Percentiles rank a stretch among this genome's conserved stretches.
Conservation (phyloP, 2,329 filamentous ascomycete genomes). For the Lanzia echinophila region DNA sequence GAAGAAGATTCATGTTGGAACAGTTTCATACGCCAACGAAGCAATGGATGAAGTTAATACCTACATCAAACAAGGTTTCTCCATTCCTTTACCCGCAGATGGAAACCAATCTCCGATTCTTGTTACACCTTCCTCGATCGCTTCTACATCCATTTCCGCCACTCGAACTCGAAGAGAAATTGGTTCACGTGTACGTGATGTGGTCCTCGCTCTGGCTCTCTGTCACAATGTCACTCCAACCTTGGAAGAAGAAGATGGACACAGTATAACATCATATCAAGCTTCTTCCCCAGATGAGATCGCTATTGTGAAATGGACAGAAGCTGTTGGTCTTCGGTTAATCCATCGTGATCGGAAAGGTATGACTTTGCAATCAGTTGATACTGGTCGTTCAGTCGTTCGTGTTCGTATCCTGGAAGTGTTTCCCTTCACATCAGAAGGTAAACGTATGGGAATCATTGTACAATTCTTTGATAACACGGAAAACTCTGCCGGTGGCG, state of each 20-base stretch:
- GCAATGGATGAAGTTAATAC: slow-evolving; percentile 94
- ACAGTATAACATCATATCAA: slow-evolving; percentile 78
- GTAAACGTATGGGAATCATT: slow-evolving; percentile 96
- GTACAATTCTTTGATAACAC: slow-evolving; percentile 70
- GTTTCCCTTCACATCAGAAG: slow-evolving; percentile 96
- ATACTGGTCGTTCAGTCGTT: slow-evolving; percentile 67
- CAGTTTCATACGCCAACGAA: slow-evolving; percentile 95
- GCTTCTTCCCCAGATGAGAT: slow-evolving; percentile 97
- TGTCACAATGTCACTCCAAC: slow-evolving; percentile 98
- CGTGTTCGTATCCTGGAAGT: slow-evolving; percentile 85
- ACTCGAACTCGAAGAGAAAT: slow-evolving; percentile 90
- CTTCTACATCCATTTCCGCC: slow-evolving; percentile 50
- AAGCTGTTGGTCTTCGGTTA: slow-evolving; percentile 80
- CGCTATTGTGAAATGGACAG: slow-evolving; percentile 93
- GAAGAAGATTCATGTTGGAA: slow-evolving; percentile 97
- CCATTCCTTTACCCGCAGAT: slow-evolving; percentile 42
- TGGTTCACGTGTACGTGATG: slow-evolving; percentile 83
- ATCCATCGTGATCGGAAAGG: slow-evolving; percentile 78
- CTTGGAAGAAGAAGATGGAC: slow-evolving; percentile 73
- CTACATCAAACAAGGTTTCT: slow-evolving; percentile 81
- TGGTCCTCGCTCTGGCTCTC: slow-evolving; percentile 83
- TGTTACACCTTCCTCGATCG: slow-evolving; percentile 69
- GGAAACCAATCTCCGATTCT: slow-evolving; percentile 44
- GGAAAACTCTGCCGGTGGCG: slow-evolving; percentile 39
- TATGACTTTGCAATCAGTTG: slow-evolving; percentile 74